Conservation (phyloP, 352 stramenopile genomes). For the Phytophthora sp. region DNA sequence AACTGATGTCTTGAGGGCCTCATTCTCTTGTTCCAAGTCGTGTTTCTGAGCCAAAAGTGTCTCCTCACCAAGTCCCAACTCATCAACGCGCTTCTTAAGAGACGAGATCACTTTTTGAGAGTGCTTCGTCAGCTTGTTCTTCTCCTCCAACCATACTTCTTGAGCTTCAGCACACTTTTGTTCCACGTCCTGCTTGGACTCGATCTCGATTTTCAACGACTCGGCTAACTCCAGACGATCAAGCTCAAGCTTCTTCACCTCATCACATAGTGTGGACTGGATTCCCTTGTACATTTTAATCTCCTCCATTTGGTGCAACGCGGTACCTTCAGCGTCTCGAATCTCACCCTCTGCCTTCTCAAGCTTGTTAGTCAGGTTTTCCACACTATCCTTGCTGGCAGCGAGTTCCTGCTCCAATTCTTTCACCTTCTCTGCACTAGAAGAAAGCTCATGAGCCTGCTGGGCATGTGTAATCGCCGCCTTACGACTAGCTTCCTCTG, state of each 20-base stretch:
- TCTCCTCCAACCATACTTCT: conserved; percentile 30
- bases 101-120: conserved; percentile 21
- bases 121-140: conserved; percentile 22
- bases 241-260: conserved; percentile 37
- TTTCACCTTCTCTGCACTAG: conserved; percentile 24
- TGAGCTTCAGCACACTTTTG: conserved; percentile 24
- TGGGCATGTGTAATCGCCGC: conserved; percentile 10
- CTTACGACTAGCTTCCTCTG: conserved; percentile 26
- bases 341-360: conserved; percentile 25
- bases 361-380: conserved; percentile 25
- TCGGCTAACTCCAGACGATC: conserved; percentile 37
- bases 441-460: conserved; percentile 23
- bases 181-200: conserved; percentile 35
- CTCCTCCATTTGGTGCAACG: conserved; percentile 23
- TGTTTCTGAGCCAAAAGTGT: conserved; percentile 21
- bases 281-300: conserved; percentile 40
- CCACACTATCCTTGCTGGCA: conserved; percentile 10
- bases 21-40: conserved; percentile 31
- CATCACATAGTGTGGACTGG: conserved; percentile 27
- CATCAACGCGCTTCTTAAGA: conserved; percentile 30
- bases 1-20: conserved; percentile 17
- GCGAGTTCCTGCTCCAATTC: conserved; percentile 30
- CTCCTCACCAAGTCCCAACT: conserved; percentile 13
- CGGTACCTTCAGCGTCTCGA: conserved; percentile 28
- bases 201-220: conserved; percentile 36